Percentiles rank a stretch among this genome's conserved stretches.
Evolutionary conservation across 768 basidiomycete species (phyloP).

Genomic region (Boletales sp.): DNA sequence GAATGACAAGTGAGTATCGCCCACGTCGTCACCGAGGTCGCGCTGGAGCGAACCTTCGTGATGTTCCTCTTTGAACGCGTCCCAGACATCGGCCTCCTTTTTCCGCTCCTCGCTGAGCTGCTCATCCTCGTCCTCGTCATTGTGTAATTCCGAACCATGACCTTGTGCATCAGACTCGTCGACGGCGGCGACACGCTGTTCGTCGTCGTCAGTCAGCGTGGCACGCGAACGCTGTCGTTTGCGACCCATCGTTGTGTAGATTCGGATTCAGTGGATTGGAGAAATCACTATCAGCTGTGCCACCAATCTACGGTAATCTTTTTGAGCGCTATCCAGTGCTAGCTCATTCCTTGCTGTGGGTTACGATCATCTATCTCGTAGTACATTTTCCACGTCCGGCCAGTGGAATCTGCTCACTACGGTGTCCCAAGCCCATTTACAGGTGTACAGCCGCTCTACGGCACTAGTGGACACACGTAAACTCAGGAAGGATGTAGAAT

Average conservation of each 20-base stretch:
- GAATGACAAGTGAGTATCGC: not conserved
- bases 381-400: too few species aligned
- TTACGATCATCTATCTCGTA: not conserved
- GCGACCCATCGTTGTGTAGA: slow-evolving; percentile 26
- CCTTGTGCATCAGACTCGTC: slow-evolving; percentile 12
- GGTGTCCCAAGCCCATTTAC: too few species aligned
- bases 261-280: too few species aligned
- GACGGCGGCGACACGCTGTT: slow-evolving; percentile 13
- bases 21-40: not conserved
- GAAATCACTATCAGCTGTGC: not conserved
- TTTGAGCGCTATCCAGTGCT: too few species aligned
- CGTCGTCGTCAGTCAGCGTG: slow-evolving; percentile 30
- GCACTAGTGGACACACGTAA: not conserved
- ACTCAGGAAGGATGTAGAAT: not conserved
- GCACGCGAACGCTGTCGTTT: slow-evolving; percentile 49
- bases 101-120: slow-evolving; percentile 28
- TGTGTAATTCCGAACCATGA: not conserved
- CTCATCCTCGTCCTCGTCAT: slow-evolving; percentile 12
- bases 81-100: slow-evolving; percentile 68
- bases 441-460: too few species aligned
- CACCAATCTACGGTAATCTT: too few species aligned
- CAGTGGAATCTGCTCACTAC: too few species aligned
- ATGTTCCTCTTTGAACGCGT: slow-evolving; percentile 73
- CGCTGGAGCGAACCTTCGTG: slow-evolving; percentile 55
- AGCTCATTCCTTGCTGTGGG: too few species aligned